Base-by-base conservation (phyloP, 805 yeast genomes). In the Yarrowia osloensis region DNA sequence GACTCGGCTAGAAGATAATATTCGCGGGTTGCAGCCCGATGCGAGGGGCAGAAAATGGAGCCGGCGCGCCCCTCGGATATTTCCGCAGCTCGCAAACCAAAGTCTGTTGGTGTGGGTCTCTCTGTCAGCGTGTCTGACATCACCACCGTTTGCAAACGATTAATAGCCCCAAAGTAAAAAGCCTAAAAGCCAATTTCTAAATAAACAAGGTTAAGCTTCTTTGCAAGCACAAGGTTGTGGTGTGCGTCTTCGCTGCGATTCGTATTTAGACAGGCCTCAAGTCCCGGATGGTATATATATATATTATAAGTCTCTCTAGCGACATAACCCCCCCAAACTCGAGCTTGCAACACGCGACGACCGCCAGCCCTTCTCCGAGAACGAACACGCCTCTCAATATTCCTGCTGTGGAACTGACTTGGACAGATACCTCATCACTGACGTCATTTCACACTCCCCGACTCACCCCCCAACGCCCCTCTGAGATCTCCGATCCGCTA, bases 71-170 rank as follows among this genome's bases (percentile, higher is more conserved):
- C n/a, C n/a, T n/a, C n/a, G n/a, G n/a, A n/a, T n/a, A 39, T 39
- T 39, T 39, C 11, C 42, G 22, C 21, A 4, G 7, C 19, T 2
- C 19, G 15, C n/a, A n/a, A n/a, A n/a, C n/a, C n/a, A n/a, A n/a
- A n/a, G n/a, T n/a, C n/a, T n/a, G n/a, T n/a, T n/a, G n/a, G 17
- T 40, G 9, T 40, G 8, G 26, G 26, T 19, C 17, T 40, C 24
- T 19, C 21, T 22, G n/a, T n/a, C n/a, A n/a, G n/a, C n/a, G n/a
- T n/a, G 49, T 44, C 61, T 54, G 61, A 37, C 61, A 54, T 54
- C 61, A 54, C 57, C 57, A 28, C 61, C 61, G 61, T 54, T 54
- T 54, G 17, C 61, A 54, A 52, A 35, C 61, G 61, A 50, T 33
- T 33, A 50, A 22, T 50, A 50, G 57, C 57, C 57, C 57, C 57